Evolutionary conservation across 78 protist species (phyloP).

Genomic region (slime mould (Dictyostelium discoideum)): DNA sequence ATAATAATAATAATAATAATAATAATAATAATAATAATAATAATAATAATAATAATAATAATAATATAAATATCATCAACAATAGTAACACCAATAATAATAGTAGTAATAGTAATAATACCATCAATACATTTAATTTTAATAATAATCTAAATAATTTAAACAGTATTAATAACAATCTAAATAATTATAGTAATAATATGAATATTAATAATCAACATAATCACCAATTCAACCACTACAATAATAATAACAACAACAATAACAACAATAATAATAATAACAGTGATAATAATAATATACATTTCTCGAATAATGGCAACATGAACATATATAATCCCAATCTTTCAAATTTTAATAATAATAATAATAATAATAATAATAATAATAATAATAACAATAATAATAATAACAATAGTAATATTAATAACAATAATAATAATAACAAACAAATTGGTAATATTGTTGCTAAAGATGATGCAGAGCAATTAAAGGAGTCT

Average conservation of each 20-base stretch:
- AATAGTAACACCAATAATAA: neutral
- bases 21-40: neutral
- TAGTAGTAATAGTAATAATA: constrained; percentile 1
- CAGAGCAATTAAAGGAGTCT: constrained; percentile 7
- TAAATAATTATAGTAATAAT: too few relatives aligned
- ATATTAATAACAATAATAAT: neutral
- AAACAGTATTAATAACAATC: neutral
- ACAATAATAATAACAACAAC: neutral
- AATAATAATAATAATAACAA: neutral
- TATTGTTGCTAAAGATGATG: neutral
- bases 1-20: neutral
- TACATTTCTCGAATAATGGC: neutral
- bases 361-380: neutral
- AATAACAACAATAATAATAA: too few relatives aligned
- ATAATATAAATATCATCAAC: neutral
- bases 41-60: neutral
- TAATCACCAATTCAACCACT: neutral
- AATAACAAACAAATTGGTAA: neutral
- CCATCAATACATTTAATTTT: neutral
- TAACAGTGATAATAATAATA: neutral
- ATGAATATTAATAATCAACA: neutral
- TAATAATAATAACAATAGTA: neutral
- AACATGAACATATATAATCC: neutral
- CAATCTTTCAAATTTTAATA: neutral
- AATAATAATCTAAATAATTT: neutral